Percentiles rank a stretch among this genome's conserved stretches.
These are phyloP conservation scores for Fusarium robinianum DNA, from an alignment of 2,329 filamentous ascomycete genomes.

Conservation along the genomic window DNA sequence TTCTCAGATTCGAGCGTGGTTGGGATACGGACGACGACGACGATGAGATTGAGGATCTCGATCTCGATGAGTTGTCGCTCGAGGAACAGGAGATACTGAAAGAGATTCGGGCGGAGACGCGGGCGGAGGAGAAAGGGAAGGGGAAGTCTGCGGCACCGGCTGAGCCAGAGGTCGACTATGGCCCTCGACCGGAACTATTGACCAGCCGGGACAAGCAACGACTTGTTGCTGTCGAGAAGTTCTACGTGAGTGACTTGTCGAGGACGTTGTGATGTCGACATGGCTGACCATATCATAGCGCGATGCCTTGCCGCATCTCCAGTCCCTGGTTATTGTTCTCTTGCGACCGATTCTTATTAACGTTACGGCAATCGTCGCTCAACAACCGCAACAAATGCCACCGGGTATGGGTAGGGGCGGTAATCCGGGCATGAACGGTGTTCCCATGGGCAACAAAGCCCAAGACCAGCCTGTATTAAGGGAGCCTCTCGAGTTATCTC, in stretches of 20 bases:
- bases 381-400: slow-evolving; percentile 56
- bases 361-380: slow-evolving; percentile 79
- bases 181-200: slow-evolving; percentile 53
- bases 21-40: slow-evolving; percentile 66
- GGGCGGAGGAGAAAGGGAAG: slow-evolving; percentile 32
- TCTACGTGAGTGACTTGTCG: slow-evolving; percentile 71
- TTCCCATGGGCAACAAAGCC: slow-evolving; percentile 39
- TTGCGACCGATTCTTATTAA: slow-evolving; percentile 87
- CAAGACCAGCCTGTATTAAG: slow-evolving; percentile 40
- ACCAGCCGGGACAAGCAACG: slow-evolving; percentile 64
- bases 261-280: not conserved
- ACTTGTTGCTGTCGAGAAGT: slow-evolving; percentile 74
- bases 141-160: slow-evolving; percentile 17
- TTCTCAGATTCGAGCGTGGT: slow-evolving; percentile 88
- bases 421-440: slow-evolving; percentile 48
- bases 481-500: slow-evolving; percentile 54
- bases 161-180: slow-evolving; percentile 46
- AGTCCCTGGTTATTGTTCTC: slow-evolving; percentile 90
- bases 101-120: slow-evolving; percentile 47
- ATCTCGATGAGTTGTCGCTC: slow-evolving; percentile 49
- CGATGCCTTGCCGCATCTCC: slow-evolving; percentile 79
- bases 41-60: slow-evolving; percentile 53
- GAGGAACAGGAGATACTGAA: slow-evolving; percentile 48
- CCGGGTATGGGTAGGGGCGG: slow-evolving; percentile 47
- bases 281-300: slow-evolving; percentile 53